Percentiles rank a stretch among this genome's conserved stretches.
Conservation (phyloP, 352 stramenopile species). For the Globisporangium alternatum region DNA sequence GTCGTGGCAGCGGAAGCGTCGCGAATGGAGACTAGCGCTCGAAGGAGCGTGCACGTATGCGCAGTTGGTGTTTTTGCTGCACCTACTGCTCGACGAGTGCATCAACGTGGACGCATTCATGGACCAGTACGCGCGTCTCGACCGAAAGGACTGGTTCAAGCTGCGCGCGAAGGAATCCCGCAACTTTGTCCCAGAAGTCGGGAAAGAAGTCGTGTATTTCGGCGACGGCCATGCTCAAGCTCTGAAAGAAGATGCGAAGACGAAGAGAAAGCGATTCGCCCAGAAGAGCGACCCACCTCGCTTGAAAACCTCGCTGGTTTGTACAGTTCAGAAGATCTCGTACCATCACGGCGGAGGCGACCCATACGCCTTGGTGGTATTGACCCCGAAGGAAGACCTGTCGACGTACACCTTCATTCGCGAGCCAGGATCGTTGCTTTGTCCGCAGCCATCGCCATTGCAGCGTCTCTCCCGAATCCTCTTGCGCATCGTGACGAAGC, state of each 20-base stretch:
- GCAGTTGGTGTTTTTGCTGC: constrained; percentile 69
- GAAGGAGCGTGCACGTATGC: constrained; percentile 66
- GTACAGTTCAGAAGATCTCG: constrained; percentile 56
- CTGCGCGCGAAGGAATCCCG: constrained; percentile 62
- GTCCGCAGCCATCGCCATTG: constrained; percentile 53
- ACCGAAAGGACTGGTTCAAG: constrained; percentile 78
- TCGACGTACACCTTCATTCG: constrained; percentile 28
- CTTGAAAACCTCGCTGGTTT: constrained; percentile 50
- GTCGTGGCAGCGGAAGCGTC: constrained; percentile 75
- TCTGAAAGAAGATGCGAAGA: constrained; percentile 78
- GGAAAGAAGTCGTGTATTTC: constrained; percentile 71
- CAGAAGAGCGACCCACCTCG: constrained; percentile 65
- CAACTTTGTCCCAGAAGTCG: constrained; percentile 78
- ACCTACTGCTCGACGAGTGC: constrained; percentile 73
- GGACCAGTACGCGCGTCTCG: constrained; percentile 65
- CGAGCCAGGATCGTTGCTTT: constrained; percentile 40
- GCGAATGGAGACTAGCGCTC: constrained; percentile 65
- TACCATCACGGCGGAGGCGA: constrained; percentile 82
- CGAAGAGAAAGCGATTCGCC: constrained; percentile 71
- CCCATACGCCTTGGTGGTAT: constrained; percentile 63
- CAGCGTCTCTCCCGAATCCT: constrained; percentile 63
- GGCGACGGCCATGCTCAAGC: constrained; percentile 71
- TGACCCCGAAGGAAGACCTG: constrained; percentile 40
- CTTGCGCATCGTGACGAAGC: constrained; percentile 54
- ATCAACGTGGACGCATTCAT: constrained; percentile 79